Conservation (phyloP, 495 filamentous ascomycete species). For the Ramalina peruviana region DNA sequence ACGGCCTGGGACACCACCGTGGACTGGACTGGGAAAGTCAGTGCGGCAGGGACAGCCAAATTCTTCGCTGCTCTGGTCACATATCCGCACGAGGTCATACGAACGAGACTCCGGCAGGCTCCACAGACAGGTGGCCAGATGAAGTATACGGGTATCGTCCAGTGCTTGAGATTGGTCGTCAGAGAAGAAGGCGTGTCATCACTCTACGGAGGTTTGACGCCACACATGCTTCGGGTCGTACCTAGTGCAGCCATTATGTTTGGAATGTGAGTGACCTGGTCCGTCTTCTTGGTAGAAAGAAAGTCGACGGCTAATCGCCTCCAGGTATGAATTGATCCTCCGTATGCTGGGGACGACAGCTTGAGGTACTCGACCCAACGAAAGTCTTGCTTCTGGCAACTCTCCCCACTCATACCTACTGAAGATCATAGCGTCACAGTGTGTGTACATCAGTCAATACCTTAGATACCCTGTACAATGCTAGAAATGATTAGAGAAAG, state of each 20-base stretch:
- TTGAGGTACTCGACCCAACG: neutral
- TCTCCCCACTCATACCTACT: no score
- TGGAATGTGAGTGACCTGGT: constrained; percentile 44
- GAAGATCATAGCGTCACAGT: no score
- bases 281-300: neutral
- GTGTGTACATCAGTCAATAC: no score
- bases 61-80: constrained; percentile 41
- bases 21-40: constrained; percentile 32
- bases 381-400: no score
- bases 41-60: constrained; percentile 40
- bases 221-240: constrained; percentile 47
- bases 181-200: constrained; percentile 42
- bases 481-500: no score
- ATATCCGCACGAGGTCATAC: constrained; percentile 46
- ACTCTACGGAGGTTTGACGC: constrained; percentile 44
- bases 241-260: constrained; percentile 91
- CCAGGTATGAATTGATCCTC: constrained; percentile 54
- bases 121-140: constrained; percentile 28
- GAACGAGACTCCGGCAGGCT: constrained; percentile 41
- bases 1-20: constrained; percentile 34
- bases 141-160: constrained; percentile 42
- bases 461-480: no score
- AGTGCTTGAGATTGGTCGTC: constrained; percentile 39
- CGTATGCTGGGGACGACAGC: constrained; percentile 27
- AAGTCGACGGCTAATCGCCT: neutral